Percentiles rank a stretch among this genome's conserved stretches.
phyloP scores from a whole-genome alignment of 495 filamentous ascomycete species.

The Penicillium ucsense region DNA sequence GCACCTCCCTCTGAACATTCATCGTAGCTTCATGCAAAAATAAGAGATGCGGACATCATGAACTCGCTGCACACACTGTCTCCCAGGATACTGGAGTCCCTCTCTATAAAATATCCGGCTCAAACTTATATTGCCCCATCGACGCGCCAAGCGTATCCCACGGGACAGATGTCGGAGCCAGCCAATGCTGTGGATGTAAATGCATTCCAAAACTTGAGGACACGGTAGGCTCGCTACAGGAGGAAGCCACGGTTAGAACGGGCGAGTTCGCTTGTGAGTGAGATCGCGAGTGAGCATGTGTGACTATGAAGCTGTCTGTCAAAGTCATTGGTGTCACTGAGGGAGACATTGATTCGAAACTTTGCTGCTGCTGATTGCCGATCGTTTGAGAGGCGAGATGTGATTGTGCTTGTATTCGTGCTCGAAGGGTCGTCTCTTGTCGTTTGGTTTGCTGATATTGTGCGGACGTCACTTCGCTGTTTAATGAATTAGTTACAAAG shows the following conservation, averaged over 20 bases:
- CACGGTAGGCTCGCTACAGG: conserved; percentile 14
- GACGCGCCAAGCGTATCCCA: conserved; percentile 20
- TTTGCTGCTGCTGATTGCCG: conserved; percentile 1
- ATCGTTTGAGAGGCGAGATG: conserved; percentile 6
- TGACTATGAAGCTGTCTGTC: conserved; percentile 10
- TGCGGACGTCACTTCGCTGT: conserved; percentile 17
- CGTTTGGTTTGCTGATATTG: conserved; percentile 11
- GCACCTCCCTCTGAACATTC: too few species aligned
- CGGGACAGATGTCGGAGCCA: conserved; percentile 23
- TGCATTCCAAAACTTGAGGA: conserved; percentile 16
- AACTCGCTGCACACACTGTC: too few species aligned
- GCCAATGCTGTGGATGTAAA: conserved; percentile 30
- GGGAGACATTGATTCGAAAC: conserved; percentile 5
- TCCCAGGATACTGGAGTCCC: not conserved
- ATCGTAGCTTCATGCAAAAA: too few species aligned
- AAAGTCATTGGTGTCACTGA: conserved; percentile 4
- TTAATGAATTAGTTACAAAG: conserved; percentile 1
- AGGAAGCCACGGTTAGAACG: conserved; percentile 16
- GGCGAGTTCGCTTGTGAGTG: conserved; percentile 13
- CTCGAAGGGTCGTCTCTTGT: conserved; percentile 4
- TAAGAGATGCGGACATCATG: too few species aligned
- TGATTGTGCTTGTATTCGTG: conserved; percentile 3
- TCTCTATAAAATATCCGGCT: not conserved
- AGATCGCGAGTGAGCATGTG: conserved; percentile 4
- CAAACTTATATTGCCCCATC: conserved; percentile 12